phyloP scores from a whole-genome alignment of 257 asterid species.

The Sherardia arvensis region DNA sequence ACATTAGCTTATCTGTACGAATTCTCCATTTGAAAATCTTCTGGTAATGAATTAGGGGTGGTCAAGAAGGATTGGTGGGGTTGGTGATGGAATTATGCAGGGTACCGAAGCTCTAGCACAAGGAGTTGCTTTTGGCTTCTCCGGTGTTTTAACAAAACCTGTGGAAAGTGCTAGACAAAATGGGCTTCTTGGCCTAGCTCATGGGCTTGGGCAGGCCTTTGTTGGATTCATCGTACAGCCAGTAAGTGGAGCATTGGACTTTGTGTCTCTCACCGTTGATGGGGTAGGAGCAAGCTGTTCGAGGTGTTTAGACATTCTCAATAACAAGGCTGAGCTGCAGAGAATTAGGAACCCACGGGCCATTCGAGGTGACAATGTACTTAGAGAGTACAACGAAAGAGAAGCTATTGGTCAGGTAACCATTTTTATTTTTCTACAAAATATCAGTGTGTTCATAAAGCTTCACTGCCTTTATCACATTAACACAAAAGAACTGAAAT shows the following conservation, averaged over 20 bases:
- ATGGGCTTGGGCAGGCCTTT: conserved; percentile 94
- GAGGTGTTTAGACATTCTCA: conserved; percentile 84
- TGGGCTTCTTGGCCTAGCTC: conserved; percentile 96
- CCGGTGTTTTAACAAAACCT: conserved; percentile 93
- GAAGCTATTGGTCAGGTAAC: conserved; percentile 94
- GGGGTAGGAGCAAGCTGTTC: conserved; percentile 99
- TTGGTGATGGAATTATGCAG: conserved; percentile 94
- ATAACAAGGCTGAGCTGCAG: conserved; percentile 54
- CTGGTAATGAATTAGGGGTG: conserved; percentile 37
- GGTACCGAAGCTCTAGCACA: conserved; percentile 99
- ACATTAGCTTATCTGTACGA: not conserved
- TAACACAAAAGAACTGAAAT: too few species aligned
- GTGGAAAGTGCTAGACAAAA: conserved; percentile 90
- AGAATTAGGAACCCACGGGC: conserved; percentile 89
- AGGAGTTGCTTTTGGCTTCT: conserved; percentile 92
- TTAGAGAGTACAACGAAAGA: conserved; percentile 73
- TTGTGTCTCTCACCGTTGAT: conserved; percentile 89
- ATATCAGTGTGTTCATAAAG: not conserved
- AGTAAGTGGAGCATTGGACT: conserved; percentile 93
- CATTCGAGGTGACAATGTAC: conserved; percentile 67
- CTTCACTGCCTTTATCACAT: not conserved
- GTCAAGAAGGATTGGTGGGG: conserved; percentile 97
- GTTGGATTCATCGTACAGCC: conserved; percentile 91
- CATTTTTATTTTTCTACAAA: conserved; percentile 1
- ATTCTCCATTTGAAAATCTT: conserved; percentile 6